Base-by-base conservation (phyloP, 208 protist genomes). In the Naegleria lovaniensis region DNA sequence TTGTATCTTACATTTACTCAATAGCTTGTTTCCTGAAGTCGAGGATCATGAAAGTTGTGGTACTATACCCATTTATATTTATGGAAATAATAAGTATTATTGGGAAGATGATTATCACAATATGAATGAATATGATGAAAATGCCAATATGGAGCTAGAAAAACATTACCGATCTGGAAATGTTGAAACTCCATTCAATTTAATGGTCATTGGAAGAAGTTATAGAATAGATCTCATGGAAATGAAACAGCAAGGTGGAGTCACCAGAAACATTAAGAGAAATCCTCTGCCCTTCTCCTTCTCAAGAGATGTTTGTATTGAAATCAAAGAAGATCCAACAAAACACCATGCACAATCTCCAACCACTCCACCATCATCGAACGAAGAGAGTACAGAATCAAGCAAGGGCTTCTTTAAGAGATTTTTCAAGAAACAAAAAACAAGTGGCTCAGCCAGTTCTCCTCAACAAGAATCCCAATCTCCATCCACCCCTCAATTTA, bases 41-140 rank as follows among this genome's bases (percentile, higher is more conserved):
- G 55, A 67, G 3, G 55, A 67, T 67, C 1, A 15, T 29, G 22
- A 67, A 67, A 9, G 43, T 48, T 1, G 43, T 48, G 43, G 43
- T 48, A 29, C 22, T 22, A 67, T 67, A 22, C 19, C 55, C 11
- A 15, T 29, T 3, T 67, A 67, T 67, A 67, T 67, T 67, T 67
- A 67, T 19, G 55, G 55, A 29, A 29, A 15, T 67, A 67, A 2
- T 19, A 67, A 67, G 22, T 97, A 95, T 95, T 75, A 92, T 19
- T 96, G 96, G 95, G 96, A 97, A 91, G 95, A 97, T 83, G 95
- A 97, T 92, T 96, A 96, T 90, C 94, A 96, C 91, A 96, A 96
- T 90, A 89, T 91, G 52, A 93, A 91, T 85, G 92, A 94, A 67
- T 97, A 94, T 93, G 94, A 90, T 87, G 94, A 95, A 84, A 52